phyloP scores from a whole-genome alignment of 177 flowering plant species.

The Vitis hybrid region DNA sequence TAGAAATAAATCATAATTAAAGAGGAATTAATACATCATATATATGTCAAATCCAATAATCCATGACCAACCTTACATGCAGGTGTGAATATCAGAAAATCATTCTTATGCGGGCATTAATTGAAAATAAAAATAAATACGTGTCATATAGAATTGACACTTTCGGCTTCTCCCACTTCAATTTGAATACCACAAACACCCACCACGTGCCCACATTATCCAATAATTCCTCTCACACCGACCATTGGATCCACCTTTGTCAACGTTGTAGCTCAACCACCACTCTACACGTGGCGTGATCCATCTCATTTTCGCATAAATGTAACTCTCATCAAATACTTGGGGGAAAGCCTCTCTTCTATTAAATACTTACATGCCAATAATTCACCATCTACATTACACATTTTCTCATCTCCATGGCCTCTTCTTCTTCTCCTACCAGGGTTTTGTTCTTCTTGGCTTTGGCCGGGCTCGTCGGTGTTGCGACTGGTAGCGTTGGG shows the following conservation, averaged over 20 bases:
- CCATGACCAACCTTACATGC: too few species aligned
- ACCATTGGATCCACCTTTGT: slow-evolving; percentile 19
- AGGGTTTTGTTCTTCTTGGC: slow-evolving; percentile 10
- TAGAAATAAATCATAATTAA: too few species aligned
- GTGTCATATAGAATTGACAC: slow-evolving; percentile 2
- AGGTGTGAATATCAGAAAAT: background rate
- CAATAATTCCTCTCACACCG: slow-evolving; percentile 16
- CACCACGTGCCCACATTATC: slow-evolving; percentile 20
- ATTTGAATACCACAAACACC: slow-evolving; percentile 2
- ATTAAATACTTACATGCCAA: too few species aligned
- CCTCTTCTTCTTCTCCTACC: slow-evolving; percentile 7
- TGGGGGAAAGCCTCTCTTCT: too few species aligned
- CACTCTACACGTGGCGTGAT: slow-evolving; percentile 22
- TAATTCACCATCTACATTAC: too few species aligned
- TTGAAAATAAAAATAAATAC: background rate
- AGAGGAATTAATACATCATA: too few species aligned
- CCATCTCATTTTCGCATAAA: background rate
- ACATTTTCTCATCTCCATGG: slow-evolving; percentile 4
- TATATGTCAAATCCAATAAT: too few species aligned
- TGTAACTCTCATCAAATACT: too few species aligned
- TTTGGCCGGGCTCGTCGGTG: slow-evolving; percentile 2
- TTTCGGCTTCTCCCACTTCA: slow-evolving; percentile 2
- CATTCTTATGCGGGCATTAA: background rate
- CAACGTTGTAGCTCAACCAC: slow-evolving; percentile 50
- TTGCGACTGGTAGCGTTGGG: slow-evolving; percentile 30